phyloP scores from a whole-genome alignment of 1,284 basidiomycete genomes.

The Pseudozyma thailandica region DNA sequence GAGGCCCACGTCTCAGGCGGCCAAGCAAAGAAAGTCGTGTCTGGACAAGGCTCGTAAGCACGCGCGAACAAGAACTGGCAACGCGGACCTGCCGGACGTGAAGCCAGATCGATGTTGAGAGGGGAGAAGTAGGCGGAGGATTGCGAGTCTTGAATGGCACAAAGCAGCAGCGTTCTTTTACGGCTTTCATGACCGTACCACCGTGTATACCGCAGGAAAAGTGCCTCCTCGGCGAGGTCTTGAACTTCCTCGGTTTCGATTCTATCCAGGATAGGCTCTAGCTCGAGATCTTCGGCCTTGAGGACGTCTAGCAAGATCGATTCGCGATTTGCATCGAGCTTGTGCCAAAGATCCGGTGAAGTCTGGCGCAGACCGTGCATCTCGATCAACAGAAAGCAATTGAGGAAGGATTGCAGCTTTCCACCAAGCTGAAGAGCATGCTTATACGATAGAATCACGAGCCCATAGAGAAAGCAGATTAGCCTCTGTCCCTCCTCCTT shows the following conservation, averaged over 20 bases:
- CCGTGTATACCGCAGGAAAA: slow-evolving; percentile 17
- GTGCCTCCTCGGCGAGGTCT: slow-evolving; percentile 11
- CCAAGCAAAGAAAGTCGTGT: slow-evolving; percentile 31
- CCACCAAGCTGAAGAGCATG: slow-evolving; percentile 30
- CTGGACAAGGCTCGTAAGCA: slow-evolving; percentile 41
- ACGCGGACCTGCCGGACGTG: slow-evolving; percentile 21
- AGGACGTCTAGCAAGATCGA: slow-evolving; percentile 30
- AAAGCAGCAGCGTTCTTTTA: slow-evolving; percentile 27
- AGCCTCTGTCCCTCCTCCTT: slow-evolving; percentile 25
- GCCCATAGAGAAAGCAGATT: slow-evolving; percentile 32
- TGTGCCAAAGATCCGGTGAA: slow-evolving; percentile 29
- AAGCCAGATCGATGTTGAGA: slow-evolving; percentile 18
- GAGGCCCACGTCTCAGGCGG: slow-evolving; percentile 28
- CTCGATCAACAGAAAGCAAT: slow-evolving; percentile 28
- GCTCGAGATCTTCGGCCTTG: slow-evolving; percentile 8
- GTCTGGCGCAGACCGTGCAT: slow-evolving; percentile 27
- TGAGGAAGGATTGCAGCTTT: slow-evolving; percentile 25
- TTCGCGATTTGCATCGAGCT: slow-evolving; percentile 24
- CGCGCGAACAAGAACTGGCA: slow-evolving; percentile 42
- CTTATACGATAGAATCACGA: slow-evolving; percentile 35
- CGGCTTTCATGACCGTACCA: slow-evolving; percentile 44
- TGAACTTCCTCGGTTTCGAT: slow-evolving; percentile 15
- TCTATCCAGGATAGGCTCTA: slow-evolving; percentile 21
- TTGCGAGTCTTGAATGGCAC: slow-evolving; percentile 43
- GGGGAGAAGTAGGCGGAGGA: slow-evolving; percentile 33